These are phyloP conservation scores for Rutidosis leptorrhynchoides DNA, from an alignment of 129 eudicot genomes.

Conservation along the genomic window DNA sequence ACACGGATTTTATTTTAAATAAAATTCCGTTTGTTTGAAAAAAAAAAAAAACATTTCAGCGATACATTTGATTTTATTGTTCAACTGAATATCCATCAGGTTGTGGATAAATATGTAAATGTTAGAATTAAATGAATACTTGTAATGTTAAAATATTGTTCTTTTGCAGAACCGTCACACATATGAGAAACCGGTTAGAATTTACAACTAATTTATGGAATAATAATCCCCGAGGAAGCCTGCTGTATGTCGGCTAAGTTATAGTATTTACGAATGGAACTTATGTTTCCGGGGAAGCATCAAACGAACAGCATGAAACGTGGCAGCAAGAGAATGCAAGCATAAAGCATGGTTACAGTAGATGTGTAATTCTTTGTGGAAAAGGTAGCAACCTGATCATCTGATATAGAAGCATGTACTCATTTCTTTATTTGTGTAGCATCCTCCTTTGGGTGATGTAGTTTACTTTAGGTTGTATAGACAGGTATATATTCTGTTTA, in stretches of 20 bases:
- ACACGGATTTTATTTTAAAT: background rate
- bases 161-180: slow-evolving; percentile 74
- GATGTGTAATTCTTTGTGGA: slow-evolving; percentile 39
- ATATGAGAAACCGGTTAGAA: slow-evolving; percentile 70
- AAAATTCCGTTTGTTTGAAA: background rate
- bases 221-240: slow-evolving; percentile 19
- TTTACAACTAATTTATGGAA: slow-evolving; percentile 51
- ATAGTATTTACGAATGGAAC: slow-evolving; percentile 8
- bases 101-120: background rate
- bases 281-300: slow-evolving; percentile 23
- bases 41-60: background rate
- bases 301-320: slow-evolving; percentile 20
- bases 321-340: slow-evolving; percentile 30
- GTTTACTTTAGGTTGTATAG: slow-evolving; percentile 51
- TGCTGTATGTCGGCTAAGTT: slow-evolving; percentile 13
- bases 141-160: slow-evolving; percentile 14
- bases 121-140: background rate
- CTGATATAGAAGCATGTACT: slow-evolving; percentile 26
- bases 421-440: slow-evolving; percentile 37
- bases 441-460: slow-evolving; percentile 40
- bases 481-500: slow-evolving; percentile 50
- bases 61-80: background rate
- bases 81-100: too few relatives aligned
- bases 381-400: slow-evolving; percentile 27
- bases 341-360: slow-evolving; percentile 23